Evolutionary conservation across 257 asterid genomes (phyloP), one percentile per base, ranked within the genome.

Genomic region (Solanum ossicruentum): DNA sequence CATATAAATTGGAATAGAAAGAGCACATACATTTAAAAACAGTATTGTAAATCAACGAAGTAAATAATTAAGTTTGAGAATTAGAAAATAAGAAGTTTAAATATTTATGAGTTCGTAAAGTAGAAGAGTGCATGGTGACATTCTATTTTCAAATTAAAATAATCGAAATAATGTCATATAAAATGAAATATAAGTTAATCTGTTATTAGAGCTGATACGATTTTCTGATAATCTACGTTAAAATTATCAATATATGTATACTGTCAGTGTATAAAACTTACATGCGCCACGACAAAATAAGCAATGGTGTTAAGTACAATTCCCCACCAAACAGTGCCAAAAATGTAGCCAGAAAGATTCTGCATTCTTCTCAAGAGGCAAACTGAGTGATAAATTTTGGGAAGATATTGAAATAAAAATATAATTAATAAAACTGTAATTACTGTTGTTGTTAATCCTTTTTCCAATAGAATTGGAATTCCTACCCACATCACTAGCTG

Each of bases 321-420:
- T 28, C 91, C 91, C 87, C 91, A 85, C 89, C 87, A 85, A 87
- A 86, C 86, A 47, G 84, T 89, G 12, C 89, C 89, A 60, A 88
- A 88, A 5, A 86, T 81, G 60, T 86, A 88, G 78, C 91, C 90
- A 55, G 88, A 85, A 3, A 85, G 80, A 15, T 85, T 87, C 39
- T 81, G 80, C 87, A 87, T 87, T 20, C 72, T 58, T 49, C 75
- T 57, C 83, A 80, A 71, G 20, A 83, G 86, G 61, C 84, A 57
- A 72, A 87, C 79, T 51, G 82, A 70, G 83, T 87, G 90, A 73
- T 85, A 85, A 7, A 89, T 85, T 66, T 89, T 87, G 10, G 90
- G 88, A 20, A 89, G 45, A 69, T 87, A 89, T 69, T 89, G 90
- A 58, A 85, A 81, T 57, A 87, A 84, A 81, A 89, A 87, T 7